Percentiles rank a stretch among this genome's conserved stretches.
phyloP scores from a whole-genome alignment of 768 basidiomycete species.

The Terana coerulea region DNA sequence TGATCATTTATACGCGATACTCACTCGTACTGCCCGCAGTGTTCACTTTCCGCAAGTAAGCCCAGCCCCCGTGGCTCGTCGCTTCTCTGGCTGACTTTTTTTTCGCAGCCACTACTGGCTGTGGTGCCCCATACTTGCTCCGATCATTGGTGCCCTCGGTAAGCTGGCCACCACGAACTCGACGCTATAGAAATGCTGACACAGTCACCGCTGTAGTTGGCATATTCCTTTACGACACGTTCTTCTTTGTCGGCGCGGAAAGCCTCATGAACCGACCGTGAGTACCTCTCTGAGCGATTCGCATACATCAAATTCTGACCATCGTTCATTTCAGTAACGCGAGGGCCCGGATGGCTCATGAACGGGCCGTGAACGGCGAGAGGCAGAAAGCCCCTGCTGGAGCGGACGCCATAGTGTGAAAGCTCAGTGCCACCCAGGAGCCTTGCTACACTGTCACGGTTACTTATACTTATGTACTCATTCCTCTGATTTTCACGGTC shows the following conservation, averaged over 20 bases:
- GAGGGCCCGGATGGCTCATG: background rate
- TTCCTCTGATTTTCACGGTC: too few species aligned
- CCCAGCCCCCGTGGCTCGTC: background rate
- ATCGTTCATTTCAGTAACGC: background rate
- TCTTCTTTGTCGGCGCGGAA: conserved; percentile 55
- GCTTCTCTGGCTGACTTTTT: conserved; percentile 15
- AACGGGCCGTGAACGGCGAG: background rate
- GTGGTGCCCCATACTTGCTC: conserved; percentile 61
- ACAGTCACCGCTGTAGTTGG: conserved; percentile 33
- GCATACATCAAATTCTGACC: background rate
- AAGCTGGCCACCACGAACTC: background rate
- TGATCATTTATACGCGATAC: background rate
- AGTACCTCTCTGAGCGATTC: conserved; percentile 14
- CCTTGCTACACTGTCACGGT: too few species aligned
- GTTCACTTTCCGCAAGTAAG: conserved; percentile 42
- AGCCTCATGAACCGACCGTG: conserved; percentile 53
- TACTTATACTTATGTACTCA: too few species aligned
- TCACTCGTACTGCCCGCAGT: conserved; percentile 20
- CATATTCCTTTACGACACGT: conserved; percentile 51
- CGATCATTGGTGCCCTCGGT: conserved; percentile 54
- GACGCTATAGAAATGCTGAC: background rate
- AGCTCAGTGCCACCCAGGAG: too few species aligned
- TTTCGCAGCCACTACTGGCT: conserved; percentile 64
- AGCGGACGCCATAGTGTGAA: background rate
- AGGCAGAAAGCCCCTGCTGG: background rate